phyloP scores from a whole-genome alignment of 768 basidiomycete genomes.

The Cubamyces sp. region DNA sequence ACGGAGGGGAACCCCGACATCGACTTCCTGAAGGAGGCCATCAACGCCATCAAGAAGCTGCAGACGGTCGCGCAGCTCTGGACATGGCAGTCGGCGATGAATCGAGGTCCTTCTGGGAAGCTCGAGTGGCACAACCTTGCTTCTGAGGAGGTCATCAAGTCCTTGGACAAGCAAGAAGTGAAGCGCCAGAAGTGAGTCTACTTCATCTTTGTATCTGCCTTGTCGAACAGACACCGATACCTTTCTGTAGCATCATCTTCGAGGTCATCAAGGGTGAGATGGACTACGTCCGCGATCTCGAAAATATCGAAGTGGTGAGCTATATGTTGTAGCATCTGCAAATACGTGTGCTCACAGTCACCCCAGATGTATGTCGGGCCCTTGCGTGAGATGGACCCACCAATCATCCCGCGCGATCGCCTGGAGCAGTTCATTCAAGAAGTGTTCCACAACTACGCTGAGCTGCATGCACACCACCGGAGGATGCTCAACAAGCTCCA shows the following conservation, averaged over 20 bases:
- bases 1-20: constrained; percentile 78
- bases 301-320: constrained; percentile 77
- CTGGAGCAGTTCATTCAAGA: constrained; percentile 81
- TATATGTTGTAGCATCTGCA: background rate
- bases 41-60: constrained; percentile 80
- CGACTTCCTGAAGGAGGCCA: constrained; percentile 83
- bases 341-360: background rate
- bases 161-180: constrained; percentile 70
- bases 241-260: constrained; percentile 72
- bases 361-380: constrained; percentile 83
- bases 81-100: constrained; percentile 91
- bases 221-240: background rate
- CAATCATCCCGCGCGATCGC: constrained; percentile 73
- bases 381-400: constrained; percentile 70
- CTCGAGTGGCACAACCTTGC: constrained; percentile 94
- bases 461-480: constrained; percentile 75
- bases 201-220: background rate
- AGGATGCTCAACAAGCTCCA: constrained; percentile 80
- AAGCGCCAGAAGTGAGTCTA: constrained; percentile 81
- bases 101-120: constrained; percentile 75
- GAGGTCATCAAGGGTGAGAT: constrained; percentile 96
- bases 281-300: constrained; percentile 91
- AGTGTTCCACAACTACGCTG: constrained; percentile 86
- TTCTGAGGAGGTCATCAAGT: constrained; percentile 60
- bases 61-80: constrained; percentile 81